phyloP scores from a whole-genome alignment of 176 grass and related monocot genomes.

The Cymbopogon citratus region DNA sequence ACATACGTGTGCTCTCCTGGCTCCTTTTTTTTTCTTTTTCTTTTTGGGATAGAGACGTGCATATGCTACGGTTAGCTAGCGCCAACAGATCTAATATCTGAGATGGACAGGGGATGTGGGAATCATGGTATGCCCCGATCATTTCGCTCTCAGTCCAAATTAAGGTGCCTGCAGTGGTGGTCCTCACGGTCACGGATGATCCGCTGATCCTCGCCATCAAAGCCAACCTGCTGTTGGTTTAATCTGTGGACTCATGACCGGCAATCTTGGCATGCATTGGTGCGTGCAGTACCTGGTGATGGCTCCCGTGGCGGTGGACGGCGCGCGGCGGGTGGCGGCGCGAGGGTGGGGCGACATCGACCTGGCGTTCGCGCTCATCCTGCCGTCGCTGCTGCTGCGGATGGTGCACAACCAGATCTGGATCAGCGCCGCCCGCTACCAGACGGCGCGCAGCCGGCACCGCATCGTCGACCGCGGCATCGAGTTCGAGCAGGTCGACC shows the following conservation, averaged over 20 bases:
- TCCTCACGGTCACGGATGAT: background rate
- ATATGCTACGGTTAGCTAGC: background rate
- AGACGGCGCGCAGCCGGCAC: conserved; percentile 79
- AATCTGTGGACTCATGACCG: too few species aligned
- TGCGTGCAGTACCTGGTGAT: conserved; percentile 68
- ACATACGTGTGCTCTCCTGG: background rate
- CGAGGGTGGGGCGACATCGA: conserved; percentile 47
- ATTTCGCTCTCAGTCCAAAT: background rate
- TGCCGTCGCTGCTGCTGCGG: conserved; percentile 51
- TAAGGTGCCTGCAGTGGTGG: background rate
- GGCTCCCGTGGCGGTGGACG: conserved; percentile 48
- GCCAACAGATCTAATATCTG: background rate
- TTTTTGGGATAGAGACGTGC: background rate
- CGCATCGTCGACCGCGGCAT: conserved; percentile 74
- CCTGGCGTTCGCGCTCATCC: conserved; percentile 35
- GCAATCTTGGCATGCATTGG: too few species aligned
- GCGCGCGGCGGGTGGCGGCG: conserved; percentile 20
- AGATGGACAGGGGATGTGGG: background rate
- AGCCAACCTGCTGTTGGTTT: too few species aligned
- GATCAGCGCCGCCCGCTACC: conserved; percentile 76
- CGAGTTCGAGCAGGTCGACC: conserved; percentile 87
- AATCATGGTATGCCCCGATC: background rate
- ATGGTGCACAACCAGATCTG: conserved; percentile 84
- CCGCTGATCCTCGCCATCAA: background rate
- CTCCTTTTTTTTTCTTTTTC: too few species aligned